Evolutionary conservation across 108 stramenopile species (phyloP).

Genomic region (Mediolabrus comicus): DNA sequence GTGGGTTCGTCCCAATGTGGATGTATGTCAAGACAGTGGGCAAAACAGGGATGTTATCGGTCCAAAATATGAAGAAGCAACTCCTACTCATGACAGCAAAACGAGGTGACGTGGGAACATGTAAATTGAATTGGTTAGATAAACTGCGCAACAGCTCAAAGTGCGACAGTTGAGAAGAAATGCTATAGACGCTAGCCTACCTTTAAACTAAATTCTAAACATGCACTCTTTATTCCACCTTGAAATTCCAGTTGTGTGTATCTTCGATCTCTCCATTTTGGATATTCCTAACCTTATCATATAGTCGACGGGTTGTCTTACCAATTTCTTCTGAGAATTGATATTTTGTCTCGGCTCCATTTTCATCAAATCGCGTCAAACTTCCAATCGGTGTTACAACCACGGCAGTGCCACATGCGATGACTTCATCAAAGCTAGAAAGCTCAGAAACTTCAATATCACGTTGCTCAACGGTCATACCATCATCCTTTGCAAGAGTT

Average conservation of each 20-base stretch:
- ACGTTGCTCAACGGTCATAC: conserved; percentile 87
- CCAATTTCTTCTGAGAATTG: conserved; percentile 84
- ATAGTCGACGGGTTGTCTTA: conserved; percentile 79
- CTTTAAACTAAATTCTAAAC: not conserved
- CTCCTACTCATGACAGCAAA: conserved; percentile 21
- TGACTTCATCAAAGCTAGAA: conserved; percentile 88
- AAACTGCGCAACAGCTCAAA: not conserved
- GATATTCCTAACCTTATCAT: conserved; percentile 85
- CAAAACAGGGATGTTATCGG: conserved; percentile 48
- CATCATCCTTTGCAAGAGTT: conserved; percentile 89
- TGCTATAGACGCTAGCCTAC: no score
- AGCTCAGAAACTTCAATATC: conserved; percentile 84
- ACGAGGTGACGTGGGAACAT: conserved; percentile 10
- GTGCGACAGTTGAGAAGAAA: not conserved
- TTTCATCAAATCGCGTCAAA: conserved; percentile 64
- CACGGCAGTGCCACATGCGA: conserved; percentile 98
- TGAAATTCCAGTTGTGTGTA: conserved; percentile 88
- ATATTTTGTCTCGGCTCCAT: conserved; percentile 60
- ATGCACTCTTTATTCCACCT: conserved; percentile 36
- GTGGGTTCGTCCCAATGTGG: conserved; percentile 72
- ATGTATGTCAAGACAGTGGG: conserved; percentile 74
- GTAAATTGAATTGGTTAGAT: conserved; percentile 6
- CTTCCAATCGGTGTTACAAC: conserved; percentile 94
- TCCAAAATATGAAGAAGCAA: conserved; percentile 51
- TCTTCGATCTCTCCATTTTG: conserved; percentile 95